phyloP scores from a whole-genome alignment of 202 grass and related monocot species.

The Bolboschoenoplectus hybrid region DNA sequence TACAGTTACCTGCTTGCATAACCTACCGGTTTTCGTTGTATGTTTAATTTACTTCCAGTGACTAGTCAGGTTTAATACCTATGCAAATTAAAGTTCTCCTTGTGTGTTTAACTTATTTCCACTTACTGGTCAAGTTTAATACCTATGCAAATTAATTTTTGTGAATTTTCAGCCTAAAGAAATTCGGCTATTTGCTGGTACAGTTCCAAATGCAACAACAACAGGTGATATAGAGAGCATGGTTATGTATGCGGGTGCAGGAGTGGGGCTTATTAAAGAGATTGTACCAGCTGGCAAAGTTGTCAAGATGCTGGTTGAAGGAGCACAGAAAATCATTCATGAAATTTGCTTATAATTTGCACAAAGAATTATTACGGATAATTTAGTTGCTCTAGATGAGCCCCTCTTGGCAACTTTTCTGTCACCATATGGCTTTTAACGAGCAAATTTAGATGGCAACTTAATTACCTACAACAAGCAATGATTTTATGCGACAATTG shows the following conservation, averaged over 20 bases:
- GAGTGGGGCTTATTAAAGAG: constrained; percentile 72
- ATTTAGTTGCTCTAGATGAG: not conserved
- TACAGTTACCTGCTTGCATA: not conserved
- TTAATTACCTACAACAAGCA: constrained; percentile 4
- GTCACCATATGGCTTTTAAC: not conserved
- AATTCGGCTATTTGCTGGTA: constrained; percentile 60
- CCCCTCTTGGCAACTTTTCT: not conserved
- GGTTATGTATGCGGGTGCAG: constrained; percentile 85
- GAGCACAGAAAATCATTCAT: constrained; percentile 57
- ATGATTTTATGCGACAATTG: not conserved
- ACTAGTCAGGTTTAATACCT: not conserved
- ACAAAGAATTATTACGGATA: not conserved
- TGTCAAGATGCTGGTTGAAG: constrained; percentile 60
- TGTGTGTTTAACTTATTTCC: not conserved
- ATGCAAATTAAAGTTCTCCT: not conserved
- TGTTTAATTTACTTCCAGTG: no score
- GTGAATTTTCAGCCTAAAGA: constrained; percentile 61
- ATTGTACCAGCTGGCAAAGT: constrained; percentile 72
- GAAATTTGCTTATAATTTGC: constrained; percentile 42
- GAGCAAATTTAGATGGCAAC: constrained; percentile 20
- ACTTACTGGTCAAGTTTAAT: not conserved
- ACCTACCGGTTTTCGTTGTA: no score
- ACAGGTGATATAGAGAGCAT: constrained; percentile 74
- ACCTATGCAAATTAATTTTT: constrained; percentile 22
- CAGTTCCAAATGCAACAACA: constrained; percentile 75